phyloP scores from a whole-genome alignment of 495 filamentous ascomycete species.

The Articulospora tetracladia region DNA sequence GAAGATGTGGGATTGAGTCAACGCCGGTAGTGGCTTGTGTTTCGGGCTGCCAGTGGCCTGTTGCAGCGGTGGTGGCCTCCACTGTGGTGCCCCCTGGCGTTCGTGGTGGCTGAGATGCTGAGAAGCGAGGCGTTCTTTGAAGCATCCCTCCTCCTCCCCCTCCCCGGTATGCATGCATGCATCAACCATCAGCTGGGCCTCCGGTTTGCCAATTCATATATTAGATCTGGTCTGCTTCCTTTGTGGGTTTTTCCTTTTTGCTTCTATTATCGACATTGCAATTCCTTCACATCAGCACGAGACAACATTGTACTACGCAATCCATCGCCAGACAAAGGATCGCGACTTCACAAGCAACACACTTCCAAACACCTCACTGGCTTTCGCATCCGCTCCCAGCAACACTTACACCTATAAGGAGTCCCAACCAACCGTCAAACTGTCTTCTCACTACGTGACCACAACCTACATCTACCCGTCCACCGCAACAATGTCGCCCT shows the following conservation, averaged over 20 bases:
- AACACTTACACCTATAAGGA: neutral
- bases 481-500: neutral
- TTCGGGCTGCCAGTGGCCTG: neutral
- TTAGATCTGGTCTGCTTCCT: neutral
- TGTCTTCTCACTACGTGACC: constrained; percentile 5
- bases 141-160: neutral
- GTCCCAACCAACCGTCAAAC: constrained; percentile 1
- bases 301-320: neutral
- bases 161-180: neutral
- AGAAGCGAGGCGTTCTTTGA: neutral
- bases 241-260: neutral
- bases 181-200: neutral
- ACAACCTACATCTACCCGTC: neutral
- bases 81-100: neutral
- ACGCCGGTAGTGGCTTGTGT: neutral
- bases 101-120: neutral
- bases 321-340: neutral
- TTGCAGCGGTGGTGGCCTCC: neutral
- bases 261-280: neutral
- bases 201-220: neutral
- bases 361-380: neutral
- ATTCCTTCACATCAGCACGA: neutral
- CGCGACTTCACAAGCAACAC: neutral
- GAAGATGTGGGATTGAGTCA: neutral
- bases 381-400: neutral